Base-by-base conservation (phyloP, 2,329 filamentous ascomycete species). In the Fusarium sp. region DNA sequence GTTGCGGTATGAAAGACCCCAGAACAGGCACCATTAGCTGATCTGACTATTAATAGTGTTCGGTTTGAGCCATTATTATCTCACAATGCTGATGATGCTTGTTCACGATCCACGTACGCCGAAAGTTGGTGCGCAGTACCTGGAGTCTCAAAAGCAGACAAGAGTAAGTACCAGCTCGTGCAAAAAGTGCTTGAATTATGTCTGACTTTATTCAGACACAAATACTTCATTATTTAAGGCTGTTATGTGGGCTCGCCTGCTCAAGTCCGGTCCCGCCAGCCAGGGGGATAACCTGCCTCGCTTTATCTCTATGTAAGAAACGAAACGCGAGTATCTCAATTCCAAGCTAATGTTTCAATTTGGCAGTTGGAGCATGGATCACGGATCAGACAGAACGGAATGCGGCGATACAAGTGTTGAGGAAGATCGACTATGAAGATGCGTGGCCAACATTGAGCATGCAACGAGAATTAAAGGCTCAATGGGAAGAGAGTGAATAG, bases 121-220 rank as follows among this genome's bases (percentile, higher is more conserved):
- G 10, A 48, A 48, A 48, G 7, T 48, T 20, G 45, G 45, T 48
- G 15, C 45, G 6, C 18, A 17, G 14, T 12, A 48, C 9, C 27
- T 48, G 30, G 13, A 32, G n/a, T 15, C 5, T 4, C 45, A 32
- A n/a, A 48, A 32, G 13, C 18, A 7, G 8, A 32, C n/a, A 4
- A 32, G 27, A 48, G 45, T 48, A 13, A 48, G 45, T 17, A 9
- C 30, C 6, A 30, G 10, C 6, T 3, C 0, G 12, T 2, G 30
- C 3, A 20, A 4, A 3, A 3, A 2, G 6, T n/a, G 6, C 9
- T 7, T 20, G 14, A 3, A 15, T 30, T 12, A 32, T 20, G 2
- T 12, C 27, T 32, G 14, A 48, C 18, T 32, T 10, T 27, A 2
- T 48, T 13, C 10, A 48, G 45, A 32, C 20, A 7, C 15, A 5